Evolutionary conservation across 2,329 filamentous ascomycete genomes (phyloP), one percentile per base, ranked within the genome.

Genomic region (Rhytidhysteron rufulum): DNA sequence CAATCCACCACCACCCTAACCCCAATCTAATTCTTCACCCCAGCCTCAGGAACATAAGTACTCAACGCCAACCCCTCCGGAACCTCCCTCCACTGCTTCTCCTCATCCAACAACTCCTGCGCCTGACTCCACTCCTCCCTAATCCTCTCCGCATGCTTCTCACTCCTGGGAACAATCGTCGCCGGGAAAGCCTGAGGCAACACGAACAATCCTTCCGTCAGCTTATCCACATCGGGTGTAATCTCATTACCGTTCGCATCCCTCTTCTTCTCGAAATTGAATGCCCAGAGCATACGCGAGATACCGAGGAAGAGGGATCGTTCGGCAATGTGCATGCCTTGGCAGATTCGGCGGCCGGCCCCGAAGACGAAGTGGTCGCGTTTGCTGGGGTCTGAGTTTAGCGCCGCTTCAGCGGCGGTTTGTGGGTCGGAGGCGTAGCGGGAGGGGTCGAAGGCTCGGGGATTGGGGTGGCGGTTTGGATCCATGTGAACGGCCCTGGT

Each of bases 321-420:
- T 24, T 46, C 43, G 15, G 43, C 41, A 27, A 46, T 31, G 32
- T 46, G 41, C 33, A 46, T 40, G 37, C 76, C 78, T 8, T 70
- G 74, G 54, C 77, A 80, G 36, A 78, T 66, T 11, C 77, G 67
- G 4, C 75, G 65, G 1, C 75, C 75, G 0, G 68, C 68, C 15
- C 76, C 75, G 37, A 75, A 79, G 0, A 60, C 63, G 43, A 72
- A 77, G 3, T 70, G 64, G 39, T 77, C 73, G 11, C 74, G 65
- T 46, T 71, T 59, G 4, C 49, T 45, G 1, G 50, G 44, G 36
- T 72, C 66, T 0, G 62, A 48, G 16, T 66, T 54, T 0, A 20
- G 55, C 17, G 46, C 54, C 34, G 38, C 55, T 34, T 58, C 58
- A n/a, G 53, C 60, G 15, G 53, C 46, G n/a, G 47, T 53, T 8